phyloP scores from a whole-genome alignment of 2,329 filamentous ascomycete genomes.

The Fusarium oligoseptatum region DNA sequence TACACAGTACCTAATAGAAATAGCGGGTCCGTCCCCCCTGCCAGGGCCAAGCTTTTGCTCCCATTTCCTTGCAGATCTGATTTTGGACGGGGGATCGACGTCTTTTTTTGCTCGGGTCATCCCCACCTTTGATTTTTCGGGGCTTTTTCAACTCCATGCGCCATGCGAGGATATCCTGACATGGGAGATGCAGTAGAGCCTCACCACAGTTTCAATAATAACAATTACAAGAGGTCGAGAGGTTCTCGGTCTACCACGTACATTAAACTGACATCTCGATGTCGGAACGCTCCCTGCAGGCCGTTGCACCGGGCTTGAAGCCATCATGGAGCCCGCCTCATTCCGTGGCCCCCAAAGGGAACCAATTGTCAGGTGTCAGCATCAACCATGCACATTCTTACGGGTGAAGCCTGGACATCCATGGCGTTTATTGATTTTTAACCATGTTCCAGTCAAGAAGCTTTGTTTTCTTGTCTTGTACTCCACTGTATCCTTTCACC shows the following conservation, averaged over 20 bases:
- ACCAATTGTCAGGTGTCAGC: constrained; percentile 24
- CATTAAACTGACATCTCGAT: neutral
- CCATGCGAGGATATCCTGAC: neutral
- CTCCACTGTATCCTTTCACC: neutral
- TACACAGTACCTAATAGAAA: neutral
- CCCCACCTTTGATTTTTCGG: constrained; percentile 12
- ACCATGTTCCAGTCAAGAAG: constrained; percentile 10
- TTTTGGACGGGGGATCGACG: constrained; percentile 36
- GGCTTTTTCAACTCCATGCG: neutral
- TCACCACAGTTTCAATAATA: neutral
- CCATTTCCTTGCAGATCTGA: constrained; percentile 33
- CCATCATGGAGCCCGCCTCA: constrained; percentile 13
- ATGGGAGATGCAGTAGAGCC: neutral
- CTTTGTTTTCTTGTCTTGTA: constrained; percentile 21
- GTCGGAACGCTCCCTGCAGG: constrained; percentile 18
- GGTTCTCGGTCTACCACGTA: neutral
- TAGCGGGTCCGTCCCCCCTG: constrained; percentile 4
- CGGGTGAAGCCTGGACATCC: neutral
- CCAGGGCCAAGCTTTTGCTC: constrained; percentile 31
- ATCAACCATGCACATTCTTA: constrained; percentile 5
- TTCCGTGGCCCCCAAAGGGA: constrained; percentile 21
- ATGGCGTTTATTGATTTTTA: constrained; percentile 4
- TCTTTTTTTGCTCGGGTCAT: constrained; percentile 4
- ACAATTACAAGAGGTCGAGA: neutral
- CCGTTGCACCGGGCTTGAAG: constrained; percentile 11